Base-by-base conservation (phyloP, 768 basidiomycete genomes). In the Dioszegia hungarica region DNA sequence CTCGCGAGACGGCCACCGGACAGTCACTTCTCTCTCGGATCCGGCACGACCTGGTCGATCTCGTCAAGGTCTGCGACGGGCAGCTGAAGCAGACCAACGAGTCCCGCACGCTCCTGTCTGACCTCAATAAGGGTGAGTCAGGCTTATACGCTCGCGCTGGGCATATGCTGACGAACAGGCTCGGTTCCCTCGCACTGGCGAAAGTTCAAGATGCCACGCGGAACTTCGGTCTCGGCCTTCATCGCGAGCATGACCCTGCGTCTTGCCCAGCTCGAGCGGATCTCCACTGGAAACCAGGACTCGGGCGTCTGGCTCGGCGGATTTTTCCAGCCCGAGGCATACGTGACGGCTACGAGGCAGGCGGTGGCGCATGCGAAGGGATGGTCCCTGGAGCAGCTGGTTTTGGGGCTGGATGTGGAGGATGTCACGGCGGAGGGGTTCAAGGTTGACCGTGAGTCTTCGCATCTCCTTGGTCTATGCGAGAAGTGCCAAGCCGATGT, bases 21-120 rank as follows among this genome's bases (percentile, higher is more conserved):
- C 80, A 79, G 63, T 88, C 82, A 67, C 81, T 99, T 9, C 81
- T 98, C n/a, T 78, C 78, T 11, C 84, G 85, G 55, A 88, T 98
- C 49, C 82, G 85, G 47, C 84, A 80, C 73, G 95, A 98, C 73
- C 83, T 99, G 17, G 77, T 79, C 12, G 86, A 90, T 64, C 84
- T 97, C 28, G 82, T 86, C 56, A 84, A 85, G 69, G 89, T 95
- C 39, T 92, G 90, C 76, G 81, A 85, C 66, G 93, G 92, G 48
- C 83, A 83, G 61, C 78, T 90, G 49, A 95, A 95, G 80, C 93
- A 95, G 76, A 98, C 94, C 0, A 99, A 99, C 72, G 90, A 95
- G 69, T 79, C 94, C 27, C 86, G 95, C n/a, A 85, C 84, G 3
- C 79, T 99, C 25, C 88, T 98, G 85, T 89, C 89, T 63, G 82